phyloP scores from a whole-genome alignment of 2,329 filamentous ascomycete genomes.

The Venturia effusa region DNA sequence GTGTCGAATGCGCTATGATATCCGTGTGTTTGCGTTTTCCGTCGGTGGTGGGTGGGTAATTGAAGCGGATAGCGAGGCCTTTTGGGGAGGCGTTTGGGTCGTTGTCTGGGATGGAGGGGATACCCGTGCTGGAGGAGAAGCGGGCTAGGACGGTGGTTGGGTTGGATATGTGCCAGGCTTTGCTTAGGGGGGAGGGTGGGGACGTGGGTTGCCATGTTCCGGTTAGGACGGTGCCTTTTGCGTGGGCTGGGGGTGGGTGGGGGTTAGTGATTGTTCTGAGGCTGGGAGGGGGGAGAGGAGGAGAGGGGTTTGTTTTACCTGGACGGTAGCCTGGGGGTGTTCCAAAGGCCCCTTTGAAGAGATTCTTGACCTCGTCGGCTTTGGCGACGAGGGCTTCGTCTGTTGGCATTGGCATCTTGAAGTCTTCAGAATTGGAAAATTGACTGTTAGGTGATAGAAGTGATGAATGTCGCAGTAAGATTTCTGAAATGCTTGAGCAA shows the following conservation, averaged over 20 bases:
- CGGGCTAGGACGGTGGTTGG: constrained; percentile 36
- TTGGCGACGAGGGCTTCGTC: constrained; percentile 20
- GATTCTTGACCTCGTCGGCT: constrained; percentile 20
- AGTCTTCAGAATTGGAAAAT: too few relatives aligned
- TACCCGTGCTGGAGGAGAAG: constrained; percentile 42
- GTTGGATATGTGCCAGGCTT: constrained; percentile 37
- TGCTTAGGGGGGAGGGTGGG: constrained; percentile 33
- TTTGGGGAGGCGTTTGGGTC: constrained; percentile 38
- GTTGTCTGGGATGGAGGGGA: constrained; percentile 40
- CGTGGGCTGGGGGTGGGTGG: constrained; percentile 31
- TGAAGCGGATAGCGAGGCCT: constrained; percentile 40
- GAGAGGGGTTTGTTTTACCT: constrained; percentile 15
- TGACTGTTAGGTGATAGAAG: not conserved
- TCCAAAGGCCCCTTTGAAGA: constrained; percentile 19
- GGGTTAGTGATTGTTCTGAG: constrained; percentile 7
- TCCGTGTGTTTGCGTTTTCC: constrained; percentile 41
- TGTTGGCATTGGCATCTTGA: constrained; percentile 23
- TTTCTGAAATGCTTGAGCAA: not conserved
- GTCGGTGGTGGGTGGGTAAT: constrained; percentile 24
- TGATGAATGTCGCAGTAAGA: not conserved
- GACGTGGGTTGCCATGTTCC: constrained; percentile 42
- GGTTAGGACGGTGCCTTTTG: constrained; percentile 40
- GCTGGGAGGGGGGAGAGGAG: not conserved
- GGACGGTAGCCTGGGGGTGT: constrained; percentile 20
- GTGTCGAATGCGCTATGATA: constrained; percentile 42